Conservation (phyloP, 2,329 filamentous ascomycete species). For the Pseudocercospora fijiensis region DNA sequence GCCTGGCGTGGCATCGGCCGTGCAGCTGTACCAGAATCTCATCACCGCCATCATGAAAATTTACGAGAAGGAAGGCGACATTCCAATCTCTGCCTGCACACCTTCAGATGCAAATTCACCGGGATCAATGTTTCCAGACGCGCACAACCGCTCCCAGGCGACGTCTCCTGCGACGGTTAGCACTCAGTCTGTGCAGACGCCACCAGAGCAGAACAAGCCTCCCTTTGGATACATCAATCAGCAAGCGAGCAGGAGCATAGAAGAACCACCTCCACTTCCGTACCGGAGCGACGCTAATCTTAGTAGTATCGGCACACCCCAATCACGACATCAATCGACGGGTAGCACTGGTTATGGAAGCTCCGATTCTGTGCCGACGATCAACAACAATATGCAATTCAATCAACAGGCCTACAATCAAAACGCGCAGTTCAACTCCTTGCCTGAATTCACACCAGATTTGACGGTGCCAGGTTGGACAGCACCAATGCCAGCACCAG, state of each 20-base stretch:
- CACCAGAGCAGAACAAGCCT: conserved; percentile 30
- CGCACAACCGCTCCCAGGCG: conserved; percentile 45
- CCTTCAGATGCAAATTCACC: conserved; percentile 49
- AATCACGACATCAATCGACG: conserved; percentile 17
- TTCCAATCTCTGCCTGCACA: conserved; percentile 50
- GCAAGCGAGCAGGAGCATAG: conserved; percentile 29
- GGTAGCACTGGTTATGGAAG: conserved; percentile 15
- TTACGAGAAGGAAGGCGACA: conserved; percentile 65
- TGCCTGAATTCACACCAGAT: conserved; percentile 36
- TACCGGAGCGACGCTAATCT: conserved; percentile 31
- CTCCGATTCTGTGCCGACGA: conserved; percentile 24
- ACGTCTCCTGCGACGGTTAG: conserved; percentile 45
- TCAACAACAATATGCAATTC: conserved; percentile 21
- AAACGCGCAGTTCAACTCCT: conserved; percentile 30
- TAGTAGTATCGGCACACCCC: conserved; percentile 15
- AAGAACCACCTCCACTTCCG: conserved; percentile 35
- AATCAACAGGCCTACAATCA: conserved; percentile 26
- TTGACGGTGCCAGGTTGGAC: conserved; percentile 30
- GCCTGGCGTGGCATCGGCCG: conserved; percentile 84
- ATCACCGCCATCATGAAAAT: conserved; percentile 83
- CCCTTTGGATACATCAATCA: conserved; percentile 37
- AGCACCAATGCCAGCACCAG: conserved; percentile 20
- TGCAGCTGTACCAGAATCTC: conserved; percentile 82
- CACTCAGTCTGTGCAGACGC: conserved; percentile 37
- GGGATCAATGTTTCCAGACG: conserved; percentile 42